Percentiles rank a stretch among this genome's conserved stretches.
Conservation (phyloP, 1,284 basidiomycete genomes). For the Mycosarcoma maydis region DNA sequence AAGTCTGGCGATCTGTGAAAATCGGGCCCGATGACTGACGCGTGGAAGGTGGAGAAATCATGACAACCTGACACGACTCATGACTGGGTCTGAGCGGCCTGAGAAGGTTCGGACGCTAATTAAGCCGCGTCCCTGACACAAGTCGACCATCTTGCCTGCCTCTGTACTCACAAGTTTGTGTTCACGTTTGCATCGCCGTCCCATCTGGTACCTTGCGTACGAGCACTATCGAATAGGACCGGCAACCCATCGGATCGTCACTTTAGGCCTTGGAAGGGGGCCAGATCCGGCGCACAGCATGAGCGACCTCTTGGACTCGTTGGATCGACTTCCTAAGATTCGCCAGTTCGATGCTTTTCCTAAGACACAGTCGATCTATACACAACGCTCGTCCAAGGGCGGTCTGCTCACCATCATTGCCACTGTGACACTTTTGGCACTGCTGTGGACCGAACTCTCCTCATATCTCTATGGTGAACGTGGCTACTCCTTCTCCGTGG, state of each 20-base stretch:
- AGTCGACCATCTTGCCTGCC: too few relatives aligned
- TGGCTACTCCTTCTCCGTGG: conserved; percentile 52
- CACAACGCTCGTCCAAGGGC: conserved; percentile 81
- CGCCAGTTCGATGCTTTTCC: conserved; percentile 66
- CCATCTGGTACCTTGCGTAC: too few relatives aligned
- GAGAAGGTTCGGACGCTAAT: conserved; percentile 22
- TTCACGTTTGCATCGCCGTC: too few relatives aligned
- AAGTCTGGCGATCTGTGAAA: too few relatives aligned
- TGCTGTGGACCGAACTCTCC: conserved; percentile 85
- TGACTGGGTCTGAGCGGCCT: background rate
- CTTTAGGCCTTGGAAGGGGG: too few relatives aligned
- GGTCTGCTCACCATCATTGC: conserved; percentile 88
- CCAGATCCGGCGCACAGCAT: conserved; percentile 17
- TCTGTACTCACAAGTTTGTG: too few relatives aligned
- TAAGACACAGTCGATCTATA: conserved; percentile 82
- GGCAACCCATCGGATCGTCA: too few relatives aligned
- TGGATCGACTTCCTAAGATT: conserved; percentile 62
- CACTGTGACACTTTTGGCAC: conserved; percentile 75
- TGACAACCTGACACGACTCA: background rate
- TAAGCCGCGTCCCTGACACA: conserved; percentile 15
- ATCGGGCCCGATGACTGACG: conserved; percentile 3
- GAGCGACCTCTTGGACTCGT: conserved; percentile 56
- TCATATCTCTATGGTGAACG: conserved; percentile 93
- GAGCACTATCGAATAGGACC: too few relatives aligned
- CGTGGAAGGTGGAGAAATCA: conserved; percentile 21